These are phyloP conservation scores for Polysphondylium violaceum DNA, from an alignment of 78 protist genomes.

Conservation along the genomic window DNA sequence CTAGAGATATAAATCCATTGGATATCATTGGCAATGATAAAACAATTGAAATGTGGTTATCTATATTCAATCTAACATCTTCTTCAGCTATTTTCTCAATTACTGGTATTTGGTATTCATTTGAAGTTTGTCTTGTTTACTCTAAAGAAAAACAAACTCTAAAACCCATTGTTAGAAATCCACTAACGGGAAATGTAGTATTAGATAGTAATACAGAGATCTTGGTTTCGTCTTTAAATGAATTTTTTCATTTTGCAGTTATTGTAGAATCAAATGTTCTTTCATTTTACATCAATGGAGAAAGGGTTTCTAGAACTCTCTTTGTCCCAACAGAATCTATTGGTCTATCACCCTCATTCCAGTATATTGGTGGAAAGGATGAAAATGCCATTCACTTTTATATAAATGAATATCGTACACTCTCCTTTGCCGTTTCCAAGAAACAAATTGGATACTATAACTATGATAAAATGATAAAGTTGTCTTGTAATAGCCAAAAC, in stretches of 20 bases:
- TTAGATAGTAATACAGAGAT: background rate
- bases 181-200: background rate
- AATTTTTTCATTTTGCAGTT: slow-evolving; percentile 28
- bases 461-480: background rate
- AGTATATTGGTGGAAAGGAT: slow-evolving; percentile 7
- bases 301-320: background rate
- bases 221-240: background rate
- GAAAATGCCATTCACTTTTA: background rate
- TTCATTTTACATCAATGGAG: slow-evolving; percentile 12
- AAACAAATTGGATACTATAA: background rate
- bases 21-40: background rate
- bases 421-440: background rate
- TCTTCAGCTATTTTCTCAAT: background rate
- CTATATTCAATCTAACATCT: background rate
- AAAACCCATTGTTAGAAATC: background rate
- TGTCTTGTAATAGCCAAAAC: background rate
- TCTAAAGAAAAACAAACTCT: background rate
- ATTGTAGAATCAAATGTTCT: background rate
- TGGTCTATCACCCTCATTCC: background rate
- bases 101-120: slow-evolving; percentile 12
- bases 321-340: background rate
- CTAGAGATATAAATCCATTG: background rate
- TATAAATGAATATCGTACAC: slow-evolving; percentile 9
- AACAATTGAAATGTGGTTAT: slow-evolving; percentile 36
- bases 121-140: background rate